A percentile compares a stretch with the other conserved stretches of the same genome.
phyloP scores from a whole-genome alignment of 2,329 filamentous ascomycete genomes.

The Sporothrix protearum region DNA sequence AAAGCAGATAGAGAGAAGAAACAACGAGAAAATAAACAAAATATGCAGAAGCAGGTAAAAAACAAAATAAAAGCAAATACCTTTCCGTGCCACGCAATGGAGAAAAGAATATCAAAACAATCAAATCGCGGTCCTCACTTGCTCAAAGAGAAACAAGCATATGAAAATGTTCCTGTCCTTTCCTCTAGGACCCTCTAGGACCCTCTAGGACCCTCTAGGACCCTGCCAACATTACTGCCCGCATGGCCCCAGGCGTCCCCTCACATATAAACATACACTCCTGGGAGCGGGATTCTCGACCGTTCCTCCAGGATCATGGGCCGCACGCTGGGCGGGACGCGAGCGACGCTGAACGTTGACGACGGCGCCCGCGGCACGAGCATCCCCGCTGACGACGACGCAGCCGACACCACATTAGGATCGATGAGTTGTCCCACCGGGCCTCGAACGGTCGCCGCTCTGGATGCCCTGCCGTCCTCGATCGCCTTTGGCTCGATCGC shows the following conservation, averaged over 20 bases:
- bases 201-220: background rate
- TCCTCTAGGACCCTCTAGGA: background rate
- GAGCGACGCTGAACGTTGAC: background rate
- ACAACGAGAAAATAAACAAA: background rate
- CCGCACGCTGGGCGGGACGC: background rate
- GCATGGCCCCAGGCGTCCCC: no score
- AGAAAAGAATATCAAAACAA: background rate
- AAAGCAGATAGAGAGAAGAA: background rate
- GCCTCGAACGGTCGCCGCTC: background rate
- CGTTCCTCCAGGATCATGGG: background rate
- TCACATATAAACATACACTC: conserved; percentile 5
- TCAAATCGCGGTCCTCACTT: background rate
- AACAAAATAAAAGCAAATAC: background rate
- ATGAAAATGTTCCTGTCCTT: no score
- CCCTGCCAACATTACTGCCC: background rate
- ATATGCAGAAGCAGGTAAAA: background rate
- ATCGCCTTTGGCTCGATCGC: conserved; percentile 5
- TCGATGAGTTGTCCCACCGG: background rate
- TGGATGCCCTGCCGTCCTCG: background rate
- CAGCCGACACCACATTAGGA: background rate
- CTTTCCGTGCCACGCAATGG: conserved; percentile 8
- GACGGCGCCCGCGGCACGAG: background rate
- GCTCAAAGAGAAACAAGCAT: background rate
- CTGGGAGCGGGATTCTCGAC: background rate
- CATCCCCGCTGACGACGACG: background rate